Evolutionary conservation across 805 yeast species (phyloP).

Genomic region (Sungouiozyma ichnusensis): DNA sequence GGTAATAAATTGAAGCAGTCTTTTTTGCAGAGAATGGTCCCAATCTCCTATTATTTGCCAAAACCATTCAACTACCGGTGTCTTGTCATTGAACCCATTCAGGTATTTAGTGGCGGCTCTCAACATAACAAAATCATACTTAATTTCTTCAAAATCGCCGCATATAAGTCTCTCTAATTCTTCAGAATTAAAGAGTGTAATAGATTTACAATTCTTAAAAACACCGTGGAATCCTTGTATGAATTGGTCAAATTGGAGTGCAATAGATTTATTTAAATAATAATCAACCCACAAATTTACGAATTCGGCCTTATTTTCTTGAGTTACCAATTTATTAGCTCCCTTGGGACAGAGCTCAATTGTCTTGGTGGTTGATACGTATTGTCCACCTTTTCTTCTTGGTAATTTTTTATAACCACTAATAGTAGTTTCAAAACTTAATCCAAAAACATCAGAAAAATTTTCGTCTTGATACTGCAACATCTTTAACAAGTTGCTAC

Average conservation of each 20-base stretch:
- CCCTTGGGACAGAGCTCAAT: conserved; percentile 55
- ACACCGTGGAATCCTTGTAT: conserved; percentile 63
- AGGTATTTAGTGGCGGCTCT: conserved; percentile 63
- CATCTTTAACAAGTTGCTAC: conserved; percentile 38
- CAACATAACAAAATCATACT: conserved; percentile 51
- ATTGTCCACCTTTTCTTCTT: neutral
- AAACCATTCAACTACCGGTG: conserved; percentile 59
- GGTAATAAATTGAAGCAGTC: conserved; percentile 65
- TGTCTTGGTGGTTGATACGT: conserved; percentile 12
- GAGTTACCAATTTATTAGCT: conserved; percentile 40
- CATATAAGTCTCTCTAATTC: conserved; percentile 73
- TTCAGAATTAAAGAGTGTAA: conserved; percentile 68
- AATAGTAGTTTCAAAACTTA: conserved; percentile 48
- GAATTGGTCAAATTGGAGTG: conserved; percentile 46
- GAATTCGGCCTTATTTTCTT: conserved; percentile 47
- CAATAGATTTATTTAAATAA: conserved; percentile 46
- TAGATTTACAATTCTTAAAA: conserved; percentile 62
- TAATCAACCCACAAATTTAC: conserved; percentile 54
- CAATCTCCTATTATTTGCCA: conserved; percentile 50
- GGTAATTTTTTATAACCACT: neutral
- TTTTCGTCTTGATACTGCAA: conserved; percentile 34
- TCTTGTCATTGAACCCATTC: conserved; percentile 42
- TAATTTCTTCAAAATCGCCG: conserved; percentile 51
- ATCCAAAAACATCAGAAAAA: conserved; percentile 39
- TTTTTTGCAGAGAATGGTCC: conserved; percentile 47